Conservation (phyloP, 306 rosid genomes). For the Cucurbita pepo region DNA sequence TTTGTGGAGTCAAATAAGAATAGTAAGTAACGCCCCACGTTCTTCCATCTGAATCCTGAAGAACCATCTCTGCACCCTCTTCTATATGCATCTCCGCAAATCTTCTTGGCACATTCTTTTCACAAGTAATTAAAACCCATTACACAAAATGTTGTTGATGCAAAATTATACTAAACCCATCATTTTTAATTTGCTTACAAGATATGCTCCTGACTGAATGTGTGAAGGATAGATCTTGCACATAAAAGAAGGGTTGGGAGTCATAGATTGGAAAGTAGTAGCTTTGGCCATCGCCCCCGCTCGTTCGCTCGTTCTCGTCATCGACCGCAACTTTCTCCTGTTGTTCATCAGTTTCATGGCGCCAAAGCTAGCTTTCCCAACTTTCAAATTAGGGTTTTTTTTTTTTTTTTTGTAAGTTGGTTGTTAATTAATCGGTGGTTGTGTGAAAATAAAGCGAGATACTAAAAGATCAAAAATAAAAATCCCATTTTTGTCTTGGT, state of each 20-base stretch:
- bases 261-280: not conserved
- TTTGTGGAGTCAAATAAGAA: not conserved
- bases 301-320: not conserved
- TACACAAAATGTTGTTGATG: too few relatives aligned
- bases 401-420: too few relatives aligned
- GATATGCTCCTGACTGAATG: not conserved
- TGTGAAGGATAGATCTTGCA: not conserved
- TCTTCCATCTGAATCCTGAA: not conserved
- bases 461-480: too few relatives aligned
- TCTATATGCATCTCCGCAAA: not conserved
- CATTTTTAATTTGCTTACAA: not conserved
- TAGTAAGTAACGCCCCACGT: not conserved
- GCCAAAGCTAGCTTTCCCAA: not conserved
- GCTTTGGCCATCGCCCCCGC: not conserved
- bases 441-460: not conserved
- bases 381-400: not conserved
- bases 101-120: not conserved
- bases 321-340: not conserved
- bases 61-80: not conserved
- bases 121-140: too few relatives aligned
- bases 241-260: not conserved
- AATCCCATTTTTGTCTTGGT: too few relatives aligned
- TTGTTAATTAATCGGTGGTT: too few relatives aligned
- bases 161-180: too few relatives aligned
- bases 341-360: not conserved